Percentiles rank a stretch among this genome's conserved stretches.
Conservation (phyloP, 148 eudicot genomes). For the Dysphania ambrosioides region DNA sequence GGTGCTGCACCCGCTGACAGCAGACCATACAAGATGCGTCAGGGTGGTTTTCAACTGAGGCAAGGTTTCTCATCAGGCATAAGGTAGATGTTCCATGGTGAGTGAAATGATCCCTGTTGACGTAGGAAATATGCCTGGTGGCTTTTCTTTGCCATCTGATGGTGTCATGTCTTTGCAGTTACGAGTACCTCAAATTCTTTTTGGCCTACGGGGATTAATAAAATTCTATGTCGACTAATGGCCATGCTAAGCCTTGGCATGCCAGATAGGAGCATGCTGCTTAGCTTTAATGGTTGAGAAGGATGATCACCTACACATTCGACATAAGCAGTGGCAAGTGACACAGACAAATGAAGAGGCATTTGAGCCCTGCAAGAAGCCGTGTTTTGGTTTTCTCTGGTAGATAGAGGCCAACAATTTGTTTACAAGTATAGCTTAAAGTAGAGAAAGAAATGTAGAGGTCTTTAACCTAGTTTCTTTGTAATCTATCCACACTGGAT, state of each 20-base stretch:
- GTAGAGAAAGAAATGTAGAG: slow-evolving; percentile 30
- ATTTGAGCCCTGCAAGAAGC: slow-evolving; percentile 16
- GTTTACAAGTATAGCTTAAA: slow-evolving; percentile 37
- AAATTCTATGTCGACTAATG: slow-evolving; percentile 18
- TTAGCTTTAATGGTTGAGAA: slow-evolving; percentile 22
- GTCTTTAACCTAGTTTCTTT: slow-evolving; percentile 21
- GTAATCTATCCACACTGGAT: slow-evolving; percentile 10
- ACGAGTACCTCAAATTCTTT: slow-evolving; percentile 27
- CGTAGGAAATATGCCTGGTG: slow-evolving; percentile 13
- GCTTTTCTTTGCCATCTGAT: slow-evolving; percentile 16
- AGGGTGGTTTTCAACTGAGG: slow-evolving; percentile 48
- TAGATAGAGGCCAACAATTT: slow-evolving; percentile 33
- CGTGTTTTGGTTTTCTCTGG: slow-evolving; percentile 16
- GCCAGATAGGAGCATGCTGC: slow-evolving; percentile 25
- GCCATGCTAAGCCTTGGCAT: slow-evolving; percentile 22
- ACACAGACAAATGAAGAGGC: slow-evolving; percentile 18
- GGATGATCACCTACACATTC: background rate
- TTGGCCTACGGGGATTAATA: slow-evolving; percentile 32
- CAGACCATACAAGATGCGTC: slow-evolving; percentile 52
- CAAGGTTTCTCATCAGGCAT: slow-evolving; percentile 60
- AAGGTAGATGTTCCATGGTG: slow-evolving; percentile 33
- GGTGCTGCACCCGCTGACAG: slow-evolving; percentile 81
- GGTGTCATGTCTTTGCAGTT: slow-evolving; percentile 28
- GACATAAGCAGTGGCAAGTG: slow-evolving; percentile 17
- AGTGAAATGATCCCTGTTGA: slow-evolving; percentile 14